Evolutionary conservation across 2,329 filamentous ascomycete genomes (phyloP), one percentile per base, ranked within the genome.

Genomic region (Nothophoma quercina): DNA sequence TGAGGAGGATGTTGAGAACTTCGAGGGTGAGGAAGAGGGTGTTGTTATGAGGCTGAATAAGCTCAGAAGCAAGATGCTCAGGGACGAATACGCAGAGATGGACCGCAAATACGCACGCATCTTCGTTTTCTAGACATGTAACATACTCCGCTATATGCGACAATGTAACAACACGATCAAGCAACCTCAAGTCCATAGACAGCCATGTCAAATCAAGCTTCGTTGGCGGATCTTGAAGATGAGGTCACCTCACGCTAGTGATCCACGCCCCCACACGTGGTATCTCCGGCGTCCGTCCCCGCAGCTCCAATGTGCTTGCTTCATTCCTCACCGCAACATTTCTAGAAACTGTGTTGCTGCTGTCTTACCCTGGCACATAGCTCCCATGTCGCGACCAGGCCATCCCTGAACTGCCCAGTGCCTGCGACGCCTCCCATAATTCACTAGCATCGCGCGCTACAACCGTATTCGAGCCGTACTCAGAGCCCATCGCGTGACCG

Each of bases 21-120:
- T 72, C 4, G 71, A 73, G 39, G 70, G 63, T 12, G 71, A 74
- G 48, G 69, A 72, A 48, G 65, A 71, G 51, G 71, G 71, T 7
- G 70, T 74, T 7, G 58, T 56, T 8, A 60, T 71, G 51, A 54
- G 71, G 32, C 49, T 73, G 51, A 68, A 70, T 44, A 73, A 73
- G 57, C 54, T 73, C 25, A 65, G 71, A 48, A 58, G 60, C 1
- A 69, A 59, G 52, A 69, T 72, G 62, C 38, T 71, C 25, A 67
- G 59, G 38, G 71, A 72, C 36, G 66, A 71, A 58, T 72, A 68
- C 48, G 70, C 62, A 39, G 71, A 73, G 26, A 60, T 68, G 64
- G 70, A 73, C 51, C 65, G 64, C 54, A 71, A 71, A 55, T 72
- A 65, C 57, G 64, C 65, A 25, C 63, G 67, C 38, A 71, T 64